Conservation (phyloP, 179 eudicot genomes). For the Spergularia azorica region DNA sequence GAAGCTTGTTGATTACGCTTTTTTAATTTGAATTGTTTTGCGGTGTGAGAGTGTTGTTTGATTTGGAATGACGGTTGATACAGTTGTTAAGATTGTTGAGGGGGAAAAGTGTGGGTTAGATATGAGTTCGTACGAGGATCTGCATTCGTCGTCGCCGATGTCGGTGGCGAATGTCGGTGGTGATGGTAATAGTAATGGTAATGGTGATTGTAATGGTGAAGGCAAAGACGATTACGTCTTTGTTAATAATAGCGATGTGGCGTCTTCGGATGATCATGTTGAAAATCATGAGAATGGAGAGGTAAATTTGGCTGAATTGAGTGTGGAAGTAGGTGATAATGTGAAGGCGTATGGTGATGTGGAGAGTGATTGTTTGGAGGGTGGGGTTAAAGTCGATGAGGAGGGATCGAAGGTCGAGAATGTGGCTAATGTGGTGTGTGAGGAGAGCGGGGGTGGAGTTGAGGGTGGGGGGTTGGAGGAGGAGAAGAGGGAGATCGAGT, state of each 20-base stretch:
- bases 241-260: constrained; percentile 38
- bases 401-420: constrained; percentile 10
- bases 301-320: constrained; percentile 16
- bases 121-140: constrained; percentile 50
- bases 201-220: constrained; percentile 30
- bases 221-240: constrained; percentile 54
- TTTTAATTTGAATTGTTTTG: neutral
- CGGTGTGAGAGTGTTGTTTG: neutral
- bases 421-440: too few species aligned
- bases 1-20: neutral
- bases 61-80: constrained; percentile 49
- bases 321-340: constrained; percentile 14
- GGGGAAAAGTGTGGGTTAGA: constrained; percentile 44
- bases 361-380: constrained; percentile 9
- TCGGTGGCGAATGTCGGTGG: constrained; percentile 22
- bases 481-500: constrained; percentile 25
- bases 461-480: constrained; percentile 5
- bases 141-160: constrained; percentile 14
- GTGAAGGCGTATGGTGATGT: neutral
- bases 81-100: constrained; percentile 33
- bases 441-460: neutral
- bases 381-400: neutral
- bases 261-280: constrained; percentile 31
- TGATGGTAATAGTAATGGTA: constrained; percentile 15
- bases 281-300: constrained; percentile 26